Conservation (phyloP, 768 basidiomycete species). For the Lanmaoa rubissima region DNA sequence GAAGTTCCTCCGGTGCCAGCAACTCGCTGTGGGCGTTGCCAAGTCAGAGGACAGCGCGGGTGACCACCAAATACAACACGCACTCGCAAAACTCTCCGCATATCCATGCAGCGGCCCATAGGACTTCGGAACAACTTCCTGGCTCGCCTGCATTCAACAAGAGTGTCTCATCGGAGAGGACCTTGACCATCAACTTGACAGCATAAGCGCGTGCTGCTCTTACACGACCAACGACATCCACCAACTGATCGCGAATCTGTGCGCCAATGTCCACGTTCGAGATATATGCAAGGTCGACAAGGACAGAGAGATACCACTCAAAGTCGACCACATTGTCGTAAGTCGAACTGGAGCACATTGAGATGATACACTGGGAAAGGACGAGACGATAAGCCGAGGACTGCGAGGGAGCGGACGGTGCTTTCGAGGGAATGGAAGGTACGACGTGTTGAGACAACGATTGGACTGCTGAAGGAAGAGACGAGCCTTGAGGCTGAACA, state of each 20-base stretch:
- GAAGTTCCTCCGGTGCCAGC: slow-evolving; percentile 70
- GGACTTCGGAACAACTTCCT: slow-evolving; percentile 77
- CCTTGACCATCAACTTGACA: slow-evolving; percentile 77
- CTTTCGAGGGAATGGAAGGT: slow-evolving; percentile 36
- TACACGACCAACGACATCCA: slow-evolving; percentile 86
- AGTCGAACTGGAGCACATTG: slow-evolving; percentile 78
- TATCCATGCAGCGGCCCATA: slow-evolving; percentile 96
- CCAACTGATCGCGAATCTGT: slow-evolving; percentile 78
- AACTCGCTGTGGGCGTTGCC: slow-evolving; percentile 54
- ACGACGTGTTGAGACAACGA: slow-evolving; percentile 53
- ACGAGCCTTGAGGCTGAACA: slow-evolving; percentile 53
- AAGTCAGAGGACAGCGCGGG: neutral
- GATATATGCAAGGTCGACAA: slow-evolving; percentile 88
- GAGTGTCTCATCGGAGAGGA: slow-evolving; percentile 78
- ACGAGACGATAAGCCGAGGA: slow-evolving; percentile 84
- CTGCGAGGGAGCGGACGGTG: slow-evolving; percentile 54
- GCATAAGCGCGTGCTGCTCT: slow-evolving; percentile 72
- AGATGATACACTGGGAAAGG: slow-evolving; percentile 78
- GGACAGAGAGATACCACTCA: slow-evolving; percentile 96
- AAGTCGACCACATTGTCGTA: slow-evolving; percentile 91
- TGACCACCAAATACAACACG: slow-evolving; percentile 26
- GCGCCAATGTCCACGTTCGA: slow-evolving; percentile 76
- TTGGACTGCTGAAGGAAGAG: slow-evolving; percentile 56
- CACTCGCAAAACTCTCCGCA: slow-evolving; percentile 93
- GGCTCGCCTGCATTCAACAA: slow-evolving; percentile 63